These are phyloP conservation scores for Aaosphaeria arxii DNA, from an alignment of 2,329 filamentous ascomycete species.

Conservation along the genomic window DNA sequence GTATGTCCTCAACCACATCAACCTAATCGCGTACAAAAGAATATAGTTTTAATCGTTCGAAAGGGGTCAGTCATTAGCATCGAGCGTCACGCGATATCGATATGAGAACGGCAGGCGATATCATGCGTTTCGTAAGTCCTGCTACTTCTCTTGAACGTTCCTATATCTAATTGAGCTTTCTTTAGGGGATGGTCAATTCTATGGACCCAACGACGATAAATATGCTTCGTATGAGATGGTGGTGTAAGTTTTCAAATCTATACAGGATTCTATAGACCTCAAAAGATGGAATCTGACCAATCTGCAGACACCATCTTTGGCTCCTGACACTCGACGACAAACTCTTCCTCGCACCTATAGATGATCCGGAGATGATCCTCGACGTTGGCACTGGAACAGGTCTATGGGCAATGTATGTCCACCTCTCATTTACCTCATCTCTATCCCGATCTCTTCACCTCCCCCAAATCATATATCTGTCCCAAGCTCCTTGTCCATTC, in stretches of 20 bases:
- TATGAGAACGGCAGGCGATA: slow-evolving; percentile 37
- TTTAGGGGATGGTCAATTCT: slow-evolving; percentile 30
- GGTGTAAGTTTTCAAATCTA: slow-evolving; percentile 10
- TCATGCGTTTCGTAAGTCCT: slow-evolving; percentile 27
- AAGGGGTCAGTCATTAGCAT: slow-evolving; percentile 37
- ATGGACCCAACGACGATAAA: slow-evolving; percentile 32
- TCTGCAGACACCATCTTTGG: slow-evolving; percentile 29
- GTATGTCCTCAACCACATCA: slow-evolving; percentile 5
- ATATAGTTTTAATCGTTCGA: background rate
- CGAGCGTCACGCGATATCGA: slow-evolving; percentile 38
- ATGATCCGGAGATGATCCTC: slow-evolving; percentile 24
- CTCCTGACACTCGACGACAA: slow-evolving; percentile 33
- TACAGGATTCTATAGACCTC: too few relatives aligned
- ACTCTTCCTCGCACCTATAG: slow-evolving; percentile 32
- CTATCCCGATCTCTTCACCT: background rate
- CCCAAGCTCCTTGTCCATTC: background rate
- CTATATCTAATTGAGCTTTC: background rate
- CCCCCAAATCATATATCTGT: too few relatives aligned
- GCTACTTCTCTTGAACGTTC: background rate
- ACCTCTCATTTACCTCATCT: background rate
- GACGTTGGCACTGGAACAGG: slow-evolving; percentile 36
- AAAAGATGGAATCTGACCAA: background rate
- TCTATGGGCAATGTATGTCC: slow-evolving; percentile 30
- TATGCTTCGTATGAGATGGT: slow-evolving; percentile 26
- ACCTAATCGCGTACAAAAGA: too few relatives aligned